These are phyloP conservation scores for Linaria vulgaris DNA, from an alignment of 257 asterid genomes.

Conservation along the genomic window DNA sequence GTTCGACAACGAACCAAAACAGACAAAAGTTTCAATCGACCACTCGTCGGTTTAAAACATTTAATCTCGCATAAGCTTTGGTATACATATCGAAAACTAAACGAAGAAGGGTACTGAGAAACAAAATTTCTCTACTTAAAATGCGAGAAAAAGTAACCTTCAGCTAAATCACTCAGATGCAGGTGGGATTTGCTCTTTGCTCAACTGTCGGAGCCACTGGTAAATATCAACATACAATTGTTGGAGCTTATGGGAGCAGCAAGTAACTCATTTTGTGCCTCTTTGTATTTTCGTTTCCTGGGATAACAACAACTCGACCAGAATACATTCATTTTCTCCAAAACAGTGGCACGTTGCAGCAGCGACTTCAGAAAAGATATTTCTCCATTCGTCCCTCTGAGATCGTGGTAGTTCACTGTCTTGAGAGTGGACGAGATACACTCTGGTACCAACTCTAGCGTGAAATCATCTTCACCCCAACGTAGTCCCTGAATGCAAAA, in stretches of 20 bases:
- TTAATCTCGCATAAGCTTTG: no score
- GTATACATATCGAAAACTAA: no score
- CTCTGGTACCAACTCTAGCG: conserved; percentile 23
- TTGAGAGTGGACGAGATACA: conserved; percentile 39
- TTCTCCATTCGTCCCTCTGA: conserved; percentile 41
- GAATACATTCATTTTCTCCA: conserved; percentile 44
- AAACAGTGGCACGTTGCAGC: conserved; percentile 30
- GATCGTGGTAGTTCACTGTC: conserved; percentile 37
- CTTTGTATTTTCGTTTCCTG: conserved; percentile 26
- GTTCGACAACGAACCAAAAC: no score
- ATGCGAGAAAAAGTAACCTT: no score
- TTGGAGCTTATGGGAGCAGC: conserved; percentile 32
- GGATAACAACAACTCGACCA: conserved; percentile 37
- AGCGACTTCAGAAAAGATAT: conserved; percentile 38
- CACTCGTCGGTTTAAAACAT: no score
- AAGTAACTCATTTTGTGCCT: conserved; percentile 34
- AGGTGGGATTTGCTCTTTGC: not conserved
- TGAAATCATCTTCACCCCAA: conserved; percentile 32
- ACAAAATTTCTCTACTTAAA: no score
- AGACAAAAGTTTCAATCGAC: no score
- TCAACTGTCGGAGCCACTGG: no score
- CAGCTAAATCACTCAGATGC: no score
- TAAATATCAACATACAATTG: conserved; percentile 33
- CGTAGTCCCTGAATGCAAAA: conserved; percentile 39
- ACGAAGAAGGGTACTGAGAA: no score